Conservation (phyloP, 75 land plant species). For the Cunninghamia lanceolata region DNA sequence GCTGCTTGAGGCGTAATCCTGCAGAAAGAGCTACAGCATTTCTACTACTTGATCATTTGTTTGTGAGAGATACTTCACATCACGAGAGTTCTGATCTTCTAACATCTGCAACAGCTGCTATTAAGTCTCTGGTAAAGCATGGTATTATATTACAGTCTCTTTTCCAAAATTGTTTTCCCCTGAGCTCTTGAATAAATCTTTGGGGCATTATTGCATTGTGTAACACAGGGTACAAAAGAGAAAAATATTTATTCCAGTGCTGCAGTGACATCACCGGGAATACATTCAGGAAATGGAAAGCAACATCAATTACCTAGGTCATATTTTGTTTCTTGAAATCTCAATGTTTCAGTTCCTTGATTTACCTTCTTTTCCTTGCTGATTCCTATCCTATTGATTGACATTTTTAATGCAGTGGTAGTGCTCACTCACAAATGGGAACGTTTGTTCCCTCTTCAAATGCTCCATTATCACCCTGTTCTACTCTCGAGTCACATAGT, state of each 20-base stretch:
- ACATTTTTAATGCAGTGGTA: not conserved
- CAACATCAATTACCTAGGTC: not conserved
- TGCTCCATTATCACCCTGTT: not conserved
- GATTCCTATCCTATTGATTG: not conserved
- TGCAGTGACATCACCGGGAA: not conserved
- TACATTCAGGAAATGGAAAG: conserved; percentile 2
- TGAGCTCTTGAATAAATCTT: not conserved
- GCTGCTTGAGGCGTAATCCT: conserved; percentile 69
- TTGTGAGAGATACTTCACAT: conserved; percentile 29
- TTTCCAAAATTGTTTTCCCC: not conserved
- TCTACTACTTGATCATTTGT: conserved; percentile 64
- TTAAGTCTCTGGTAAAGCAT: not conserved
- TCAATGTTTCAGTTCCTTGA: not conserved
- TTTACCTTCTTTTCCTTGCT: not conserved
- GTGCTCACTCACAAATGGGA: not conserved
- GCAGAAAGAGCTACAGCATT: conserved; percentile 66
- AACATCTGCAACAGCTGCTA: not conserved
- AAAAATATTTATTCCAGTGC: not conserved
- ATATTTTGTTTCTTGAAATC: not conserved
- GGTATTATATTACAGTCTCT: not conserved
- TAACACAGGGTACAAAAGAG: not conserved
- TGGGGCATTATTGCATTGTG: not conserved
- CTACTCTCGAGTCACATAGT: not conserved
- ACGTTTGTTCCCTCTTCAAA: not conserved
- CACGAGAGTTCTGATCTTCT: conserved; percentile 15